Evolutionary conservation across 164 flowering plant species (phyloP).

Genomic region (Pachysandra terminalis): DNA sequence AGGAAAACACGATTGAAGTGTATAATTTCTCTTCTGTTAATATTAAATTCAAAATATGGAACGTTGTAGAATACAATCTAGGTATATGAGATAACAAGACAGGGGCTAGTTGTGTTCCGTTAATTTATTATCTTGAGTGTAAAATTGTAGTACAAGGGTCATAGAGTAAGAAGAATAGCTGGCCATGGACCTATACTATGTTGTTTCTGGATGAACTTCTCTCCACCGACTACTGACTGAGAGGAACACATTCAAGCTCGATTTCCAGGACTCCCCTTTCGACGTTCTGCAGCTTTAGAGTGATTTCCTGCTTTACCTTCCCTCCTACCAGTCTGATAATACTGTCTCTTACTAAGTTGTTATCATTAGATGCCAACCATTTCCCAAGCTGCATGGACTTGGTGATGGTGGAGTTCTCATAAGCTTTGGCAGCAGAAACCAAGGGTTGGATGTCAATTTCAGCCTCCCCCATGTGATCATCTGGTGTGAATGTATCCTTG

Average conservation of each 20-base stretch:
- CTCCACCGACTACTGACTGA: constrained; percentile 21
- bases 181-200: background rate
- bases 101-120: too few relatives aligned
- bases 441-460: constrained; percentile 90
- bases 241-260: constrained; percentile 39
- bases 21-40: too few relatives aligned
- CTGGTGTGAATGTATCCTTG: constrained; percentile 77
- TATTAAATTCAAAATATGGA: too few relatives aligned
- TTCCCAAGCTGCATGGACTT: constrained; percentile 65
- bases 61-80: too few relatives aligned
- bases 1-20: background rate
- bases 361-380: constrained; percentile 62
- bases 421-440: constrained; percentile 69
- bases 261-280: constrained; percentile 64
- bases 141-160: too few relatives aligned
- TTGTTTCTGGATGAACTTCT: background rate
- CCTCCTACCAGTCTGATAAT: constrained; percentile 46
- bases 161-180: background rate
- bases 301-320: constrained; percentile 32
- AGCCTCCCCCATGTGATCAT: constrained; percentile 94
- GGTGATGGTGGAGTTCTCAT: constrained; percentile 37
- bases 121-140: too few relatives aligned
- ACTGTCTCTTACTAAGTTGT: constrained; percentile 59
- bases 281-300: constrained; percentile 60
- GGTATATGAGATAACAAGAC: background rate